These are phyloP conservation scores for Penicillium sp. DNA, from an alignment of 2,329 filamentous ascomycete genomes.

Conservation along the genomic window DNA sequence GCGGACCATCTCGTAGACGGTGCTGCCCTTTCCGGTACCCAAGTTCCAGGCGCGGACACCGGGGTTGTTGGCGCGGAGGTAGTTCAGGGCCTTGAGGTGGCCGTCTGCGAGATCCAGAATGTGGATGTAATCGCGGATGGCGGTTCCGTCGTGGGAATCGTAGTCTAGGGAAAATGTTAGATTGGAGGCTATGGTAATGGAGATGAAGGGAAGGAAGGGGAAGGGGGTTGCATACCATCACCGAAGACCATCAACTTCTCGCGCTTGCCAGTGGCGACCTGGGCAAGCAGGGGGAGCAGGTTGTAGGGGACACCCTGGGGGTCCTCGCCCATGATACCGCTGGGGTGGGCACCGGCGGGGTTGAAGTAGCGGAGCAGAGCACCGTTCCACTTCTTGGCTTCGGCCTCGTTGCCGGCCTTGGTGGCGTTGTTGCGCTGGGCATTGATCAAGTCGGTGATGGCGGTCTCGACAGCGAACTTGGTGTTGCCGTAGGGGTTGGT, in stretches of 20 bases:
- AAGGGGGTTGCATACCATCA: slow-evolving; percentile 62
- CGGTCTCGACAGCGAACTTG: slow-evolving; percentile 85
- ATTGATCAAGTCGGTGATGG: slow-evolving; percentile 88
- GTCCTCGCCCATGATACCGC: slow-evolving; percentile 96
- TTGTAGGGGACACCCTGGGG: slow-evolving; percentile 95
- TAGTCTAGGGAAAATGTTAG: slow-evolving; percentile 64
- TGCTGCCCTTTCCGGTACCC: slow-evolving; percentile 89
- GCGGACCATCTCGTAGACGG: slow-evolving; percentile 95
- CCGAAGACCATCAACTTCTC: slow-evolving; percentile 95
- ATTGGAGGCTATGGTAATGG: neutral
- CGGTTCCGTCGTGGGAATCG: slow-evolving; percentile 50
- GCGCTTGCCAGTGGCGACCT: slow-evolving; percentile 92
- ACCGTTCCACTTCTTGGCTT: slow-evolving; percentile 81
- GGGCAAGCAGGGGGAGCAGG: slow-evolving; percentile 85
- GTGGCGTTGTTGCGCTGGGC: slow-evolving; percentile 78
- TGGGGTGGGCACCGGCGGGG: slow-evolving; percentile 90
- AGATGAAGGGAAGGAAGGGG: neutral
- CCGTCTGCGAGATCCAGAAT: slow-evolving; percentile 52
- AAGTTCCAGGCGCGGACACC: slow-evolving; percentile 96
- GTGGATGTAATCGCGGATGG: slow-evolving; percentile 73
- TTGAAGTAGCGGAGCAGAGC: slow-evolving; percentile 97
- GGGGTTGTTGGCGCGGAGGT: slow-evolving; percentile 57
- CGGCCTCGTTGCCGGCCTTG: slow-evolving; percentile 70
- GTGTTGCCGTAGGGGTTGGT: slow-evolving; percentile 98
- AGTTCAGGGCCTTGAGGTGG: slow-evolving; percentile 67